Percentiles rank a stretch among this genome's conserved stretches.
phyloP scores from a whole-genome alignment of 2,329 filamentous ascomycete genomes.

The Penicillium sp. region DNA sequence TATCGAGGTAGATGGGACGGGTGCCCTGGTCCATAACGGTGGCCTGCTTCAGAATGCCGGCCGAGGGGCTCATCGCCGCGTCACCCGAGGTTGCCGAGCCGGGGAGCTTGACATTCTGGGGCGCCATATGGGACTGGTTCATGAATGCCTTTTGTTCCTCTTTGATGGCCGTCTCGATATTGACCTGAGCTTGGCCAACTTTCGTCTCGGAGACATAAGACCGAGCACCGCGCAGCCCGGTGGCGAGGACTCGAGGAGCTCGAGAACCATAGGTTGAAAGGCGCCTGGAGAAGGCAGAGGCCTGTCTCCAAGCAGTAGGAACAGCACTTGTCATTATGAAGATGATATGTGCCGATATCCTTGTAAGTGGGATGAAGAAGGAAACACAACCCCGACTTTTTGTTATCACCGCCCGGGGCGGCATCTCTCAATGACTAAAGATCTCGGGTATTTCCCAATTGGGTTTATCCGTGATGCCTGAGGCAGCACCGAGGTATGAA shows the following conservation, averaged over 20 bases:
- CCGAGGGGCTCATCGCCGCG: slow-evolving; percentile 76
- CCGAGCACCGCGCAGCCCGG: slow-evolving; percentile 43
- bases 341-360: slow-evolving; percentile 21
- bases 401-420: slow-evolving; percentile 9
- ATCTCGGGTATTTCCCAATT: slow-evolving; percentile 22
- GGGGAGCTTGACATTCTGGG: slow-evolving; percentile 60
- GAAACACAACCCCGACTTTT: slow-evolving; percentile 15
- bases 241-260: slow-evolving; percentile 43
- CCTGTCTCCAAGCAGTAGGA: slow-evolving; percentile 72
- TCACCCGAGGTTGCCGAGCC: slow-evolving; percentile 59
- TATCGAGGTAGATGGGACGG: slow-evolving; percentile 94
- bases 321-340: slow-evolving; percentile 63
- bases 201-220: slow-evolving; percentile 83
- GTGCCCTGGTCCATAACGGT: slow-evolving; percentile 90
- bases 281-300: slow-evolving; percentile 59
- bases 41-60: slow-evolving; percentile 82
- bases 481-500: slow-evolving; percentile 1
- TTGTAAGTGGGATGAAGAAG: slow-evolving; percentile 28
- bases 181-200: slow-evolving; percentile 68
- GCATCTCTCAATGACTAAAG: slow-evolving; percentile 17
- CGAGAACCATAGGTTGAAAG: slow-evolving; percentile 44
- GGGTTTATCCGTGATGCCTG: slow-evolving; percentile 18
- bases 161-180: slow-evolving; percentile 78
- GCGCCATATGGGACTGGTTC: slow-evolving; percentile 55
- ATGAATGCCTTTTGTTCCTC: slow-evolving; percentile 80